These are phyloP conservation scores for Crucibulum laeve DNA, from an alignment of 768 basidiomycete species.

Conservation along the genomic window DNA sequence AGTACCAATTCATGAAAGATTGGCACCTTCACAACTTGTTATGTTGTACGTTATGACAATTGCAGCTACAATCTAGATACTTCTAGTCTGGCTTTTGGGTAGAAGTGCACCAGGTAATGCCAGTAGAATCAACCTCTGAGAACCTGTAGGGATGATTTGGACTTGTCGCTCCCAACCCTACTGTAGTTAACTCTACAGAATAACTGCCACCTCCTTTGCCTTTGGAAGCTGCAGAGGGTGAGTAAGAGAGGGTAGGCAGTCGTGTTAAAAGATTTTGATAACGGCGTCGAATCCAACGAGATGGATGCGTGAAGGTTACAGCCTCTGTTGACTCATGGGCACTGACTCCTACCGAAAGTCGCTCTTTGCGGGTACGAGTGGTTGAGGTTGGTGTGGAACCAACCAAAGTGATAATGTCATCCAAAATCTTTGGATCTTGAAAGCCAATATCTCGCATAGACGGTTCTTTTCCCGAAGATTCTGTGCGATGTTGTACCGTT, in stretches of 20 bases:
- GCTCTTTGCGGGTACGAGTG: slow-evolving; percentile 30
- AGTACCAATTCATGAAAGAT: slow-evolving; percentile 17
- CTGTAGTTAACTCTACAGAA: slow-evolving; percentile 26
- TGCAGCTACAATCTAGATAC: neutral
- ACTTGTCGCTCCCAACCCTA: slow-evolving; percentile 21
- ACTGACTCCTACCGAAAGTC: slow-evolving; percentile 2
- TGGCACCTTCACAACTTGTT: neutral
- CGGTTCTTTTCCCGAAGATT: slow-evolving; percentile 6
- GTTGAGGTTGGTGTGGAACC: slow-evolving; percentile 22
- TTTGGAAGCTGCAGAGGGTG: neutral
- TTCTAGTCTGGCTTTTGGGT: no score
- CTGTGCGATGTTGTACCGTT: slow-evolving; percentile 12
- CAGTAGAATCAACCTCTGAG: no score
- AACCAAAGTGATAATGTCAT: slow-evolving; percentile 42
- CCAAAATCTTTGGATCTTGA: slow-evolving; percentile 36
- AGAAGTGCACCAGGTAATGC: no score
- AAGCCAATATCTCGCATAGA: slow-evolving; percentile 25
- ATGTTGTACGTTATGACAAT: neutral
- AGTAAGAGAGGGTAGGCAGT: slow-evolving; percentile 51
- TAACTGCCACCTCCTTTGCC: slow-evolving; percentile 10
- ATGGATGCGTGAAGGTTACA: slow-evolving; percentile 21
- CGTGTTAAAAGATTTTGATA: slow-evolving; percentile 57
- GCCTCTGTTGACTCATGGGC: neutral
- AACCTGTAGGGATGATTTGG: no score
- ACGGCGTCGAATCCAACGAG: slow-evolving; percentile 48